These are phyloP conservation scores for Arabidopsis suecica DNA, from an alignment of 345 rosid genomes.

Conservation along the genomic window DNA sequence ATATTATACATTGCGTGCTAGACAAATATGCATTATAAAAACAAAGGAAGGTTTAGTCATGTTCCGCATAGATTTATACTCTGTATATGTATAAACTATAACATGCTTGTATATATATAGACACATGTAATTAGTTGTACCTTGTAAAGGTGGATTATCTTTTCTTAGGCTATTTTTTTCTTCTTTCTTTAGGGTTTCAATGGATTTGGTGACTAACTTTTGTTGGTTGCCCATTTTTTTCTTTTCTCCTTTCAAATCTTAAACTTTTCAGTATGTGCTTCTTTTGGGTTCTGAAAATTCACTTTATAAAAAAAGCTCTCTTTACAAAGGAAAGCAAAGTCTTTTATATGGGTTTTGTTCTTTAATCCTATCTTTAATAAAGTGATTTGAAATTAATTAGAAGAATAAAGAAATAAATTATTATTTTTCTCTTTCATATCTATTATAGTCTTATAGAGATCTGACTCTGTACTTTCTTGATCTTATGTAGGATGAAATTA, in stretches of 20 bases:
- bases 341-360: constrained; percentile 45
- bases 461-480: constrained; percentile 37
- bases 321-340: constrained; percentile 47
- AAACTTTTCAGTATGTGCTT: constrained; percentile 36
- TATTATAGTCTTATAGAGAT: constrained; percentile 19
- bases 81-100: constrained; percentile 6
- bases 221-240: constrained; percentile 37
- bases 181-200: constrained; percentile 44
- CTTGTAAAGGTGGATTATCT: constrained; percentile 42
- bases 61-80: not conserved
- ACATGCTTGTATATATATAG: not conserved
- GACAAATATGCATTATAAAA: not conserved
- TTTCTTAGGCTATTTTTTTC: constrained; percentile 27
- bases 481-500: constrained; percentile 41
- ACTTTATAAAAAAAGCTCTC: constrained; percentile 31
- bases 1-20: constrained; percentile 36
- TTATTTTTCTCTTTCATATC: constrained; percentile 23
- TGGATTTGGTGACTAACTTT: constrained; percentile 52
- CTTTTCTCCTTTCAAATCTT: constrained; percentile 38
- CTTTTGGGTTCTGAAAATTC: constrained; percentile 40
- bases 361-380: constrained; percentile 52
- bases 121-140: constrained; percentile 28
- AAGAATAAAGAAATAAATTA: constrained; percentile 33
- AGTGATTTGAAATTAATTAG: constrained; percentile 50
- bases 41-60: constrained; percentile 3